Evolutionary conservation across 1,284 basidiomycete genomes (phyloP).

Genomic region (Puccinia coronata): DNA sequence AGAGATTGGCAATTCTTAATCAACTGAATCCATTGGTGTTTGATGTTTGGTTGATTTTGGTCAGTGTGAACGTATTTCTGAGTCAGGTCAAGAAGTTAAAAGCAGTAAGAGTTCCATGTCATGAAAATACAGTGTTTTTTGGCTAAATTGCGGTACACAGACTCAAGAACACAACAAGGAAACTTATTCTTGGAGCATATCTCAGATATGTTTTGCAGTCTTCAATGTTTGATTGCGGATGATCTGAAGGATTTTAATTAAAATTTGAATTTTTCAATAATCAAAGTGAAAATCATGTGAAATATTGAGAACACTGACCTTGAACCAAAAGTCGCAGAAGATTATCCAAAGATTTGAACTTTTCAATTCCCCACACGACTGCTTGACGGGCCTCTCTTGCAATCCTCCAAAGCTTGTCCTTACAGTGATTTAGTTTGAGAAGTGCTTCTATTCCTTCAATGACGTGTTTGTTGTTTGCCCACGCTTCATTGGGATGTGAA

Average conservation of each 20-base stretch:
- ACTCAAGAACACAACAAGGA: background rate
- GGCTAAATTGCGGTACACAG: background rate
- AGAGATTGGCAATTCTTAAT: background rate
- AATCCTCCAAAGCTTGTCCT: background rate
- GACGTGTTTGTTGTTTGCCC: background rate
- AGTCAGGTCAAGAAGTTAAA: background rate
- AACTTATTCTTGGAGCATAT: background rate
- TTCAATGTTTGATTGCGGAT: background rate
- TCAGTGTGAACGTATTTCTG: background rate
- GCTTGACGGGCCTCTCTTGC: background rate
- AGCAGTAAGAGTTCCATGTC: background rate
- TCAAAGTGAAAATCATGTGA: background rate
- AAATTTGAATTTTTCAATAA: background rate
- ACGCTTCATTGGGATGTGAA: conserved; percentile 3
- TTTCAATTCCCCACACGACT: conserved; percentile 1
- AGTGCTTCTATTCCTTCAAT: background rate
- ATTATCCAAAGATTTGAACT: background rate
- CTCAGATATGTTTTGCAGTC: background rate
- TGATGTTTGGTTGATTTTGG: background rate
- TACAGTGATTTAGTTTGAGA: background rate
- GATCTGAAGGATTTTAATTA: background rate
- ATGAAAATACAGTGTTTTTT: background rate
- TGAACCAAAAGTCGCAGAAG: background rate
- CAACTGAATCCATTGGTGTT: background rate
- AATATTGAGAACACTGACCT: too few species aligned